Conservation (phyloP, 2,329 filamentous ascomycete species). For the Chaetomium olivaceum region DNA sequence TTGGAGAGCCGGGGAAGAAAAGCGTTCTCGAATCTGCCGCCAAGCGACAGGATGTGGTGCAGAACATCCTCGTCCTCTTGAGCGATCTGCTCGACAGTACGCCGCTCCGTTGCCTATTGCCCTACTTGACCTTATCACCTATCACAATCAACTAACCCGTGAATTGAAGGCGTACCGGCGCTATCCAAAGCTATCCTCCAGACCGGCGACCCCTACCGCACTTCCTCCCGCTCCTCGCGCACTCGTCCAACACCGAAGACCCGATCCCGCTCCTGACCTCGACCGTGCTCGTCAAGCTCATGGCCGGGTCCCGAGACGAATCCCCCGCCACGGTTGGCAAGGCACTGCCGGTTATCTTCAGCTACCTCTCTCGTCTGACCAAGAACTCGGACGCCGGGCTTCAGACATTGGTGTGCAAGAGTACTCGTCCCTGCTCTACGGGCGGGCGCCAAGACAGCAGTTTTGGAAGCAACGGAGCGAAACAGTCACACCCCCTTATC, state of each 20-base stretch:
- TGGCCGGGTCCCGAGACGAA: conserved; percentile 66
- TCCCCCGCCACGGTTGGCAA: conserved; percentile 64
- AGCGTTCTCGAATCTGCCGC: conserved; percentile 81
- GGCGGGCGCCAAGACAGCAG: conserved; percentile 69
- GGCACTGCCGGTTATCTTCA: conserved; percentile 79
- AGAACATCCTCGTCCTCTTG: conserved; percentile 90
- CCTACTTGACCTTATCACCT: conserved; percentile 4
- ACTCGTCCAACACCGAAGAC: conserved; percentile 72
- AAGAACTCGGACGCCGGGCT: conserved; percentile 85
- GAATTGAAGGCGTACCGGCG: conserved; percentile 68
- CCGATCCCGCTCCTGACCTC: conserved; percentile 87
- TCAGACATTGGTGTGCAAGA: conserved; percentile 92
- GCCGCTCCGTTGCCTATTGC: conserved; percentile 29
- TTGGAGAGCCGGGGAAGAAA: conserved; percentile 69
- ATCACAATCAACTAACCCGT: conserved; percentile 17
- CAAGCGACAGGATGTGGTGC: conserved; percentile 85
- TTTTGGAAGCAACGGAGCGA: conserved; percentile 92
- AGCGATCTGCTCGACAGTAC: conserved; percentile 84
- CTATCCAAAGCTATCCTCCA: conserved; percentile 76
- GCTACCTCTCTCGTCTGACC: conserved; percentile 79
- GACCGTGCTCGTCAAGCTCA: conserved; percentile 77
- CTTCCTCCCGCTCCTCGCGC: conserved; percentile 79
- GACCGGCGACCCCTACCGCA: conserved; percentile 78
- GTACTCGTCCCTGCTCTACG: conserved; percentile 82
- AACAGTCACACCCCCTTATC: conserved; percentile 79